Base-by-base conservation (phyloP, 2,329 filamentous ascomycete species). In the Stachybotrys elegans region DNA sequence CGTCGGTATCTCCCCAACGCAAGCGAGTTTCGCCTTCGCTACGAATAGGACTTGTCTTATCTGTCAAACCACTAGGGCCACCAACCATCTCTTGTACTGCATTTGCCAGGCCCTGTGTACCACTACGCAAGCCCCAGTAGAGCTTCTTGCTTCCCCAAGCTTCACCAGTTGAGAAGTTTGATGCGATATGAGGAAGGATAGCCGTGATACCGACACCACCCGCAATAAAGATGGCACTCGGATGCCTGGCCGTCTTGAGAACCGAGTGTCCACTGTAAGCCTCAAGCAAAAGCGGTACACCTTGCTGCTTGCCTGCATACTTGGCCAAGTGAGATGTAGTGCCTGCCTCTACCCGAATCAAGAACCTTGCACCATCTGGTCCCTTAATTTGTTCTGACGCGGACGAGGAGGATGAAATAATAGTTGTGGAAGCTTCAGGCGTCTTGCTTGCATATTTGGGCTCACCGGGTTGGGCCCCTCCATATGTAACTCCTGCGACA, bases 171-270 rank as follows among this genome's bases (percentile, higher is more conserved):
- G 21, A 43, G 13, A 40, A 46, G 22, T 45, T 50, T 12, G 45
- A 37, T 40, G 44, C 45, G 19, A 57, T 48, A 9, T 50, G 39
- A 8, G 59, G 59, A 7, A 62, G 47, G 11, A 58, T 53, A 6
- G 57, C 60, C 3, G 59, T 59, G 22, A 61, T 56, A 2, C 59
- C 59, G 6, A 60, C 60, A 12, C 59, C 59, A 20, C 59, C 57
- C 11, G 59, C 59, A 27, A 62, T 48, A 35, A 56, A 60, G 2
- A 62, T 47, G 1, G 59, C 47, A 41, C 61, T 61, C 2, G 51
- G 47, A 38, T 42, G 53, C 14, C 48, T 43, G 22, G 41, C 40
- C 9, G 48, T 48, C 25, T 37, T 42, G 8, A 38, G 35, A 13
- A 5, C 19, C 8, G 17, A 21, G 21, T 4, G 20, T 14, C 35